These are phyloP conservation scores for Cadophora malorum DNA, from an alignment of 2,329 filamentous ascomycete genomes.

Conservation along the genomic window DNA sequence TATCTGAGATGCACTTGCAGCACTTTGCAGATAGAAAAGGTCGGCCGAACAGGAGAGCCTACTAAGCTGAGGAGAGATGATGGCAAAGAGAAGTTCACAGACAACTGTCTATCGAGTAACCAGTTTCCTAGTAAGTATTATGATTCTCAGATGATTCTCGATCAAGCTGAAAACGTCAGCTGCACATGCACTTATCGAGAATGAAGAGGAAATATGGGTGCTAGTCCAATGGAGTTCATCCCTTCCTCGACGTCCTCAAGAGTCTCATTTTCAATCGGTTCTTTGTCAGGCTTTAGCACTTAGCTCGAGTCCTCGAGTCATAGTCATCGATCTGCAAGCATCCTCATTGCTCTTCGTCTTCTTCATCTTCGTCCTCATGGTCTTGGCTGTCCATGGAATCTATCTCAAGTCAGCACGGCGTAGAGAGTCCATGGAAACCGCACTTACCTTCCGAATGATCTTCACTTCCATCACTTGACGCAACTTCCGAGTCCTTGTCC, in stretches of 20 bases:
- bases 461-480: not conserved
- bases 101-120: not conserved
- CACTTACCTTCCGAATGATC: not conserved
- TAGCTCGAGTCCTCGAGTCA: not conserved
- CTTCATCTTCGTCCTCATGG: slow-evolving; percentile 2
- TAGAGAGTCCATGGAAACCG: not conserved
- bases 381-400: slow-evolving; percentile 15
- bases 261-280: not conserved
- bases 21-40: not conserved
- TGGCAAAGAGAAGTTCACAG: not conserved
- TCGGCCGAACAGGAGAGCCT: not conserved
- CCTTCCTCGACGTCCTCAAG: no score
- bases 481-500: slow-evolving; percentile 15
- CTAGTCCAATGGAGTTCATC: no score
- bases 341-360: not conserved
- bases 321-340: not conserved
- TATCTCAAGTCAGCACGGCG: not conserved
- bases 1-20: no score
- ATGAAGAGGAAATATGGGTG: not conserved
- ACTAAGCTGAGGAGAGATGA: not conserved
- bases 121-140: not conserved
- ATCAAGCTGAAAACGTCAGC: not conserved
- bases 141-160: not conserved
- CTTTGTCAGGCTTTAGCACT: not conserved
- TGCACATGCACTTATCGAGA: not conserved